Evolutionary conservation across 257 asterid genomes (phyloP).

Genomic region (Solanum sejunctum): DNA sequence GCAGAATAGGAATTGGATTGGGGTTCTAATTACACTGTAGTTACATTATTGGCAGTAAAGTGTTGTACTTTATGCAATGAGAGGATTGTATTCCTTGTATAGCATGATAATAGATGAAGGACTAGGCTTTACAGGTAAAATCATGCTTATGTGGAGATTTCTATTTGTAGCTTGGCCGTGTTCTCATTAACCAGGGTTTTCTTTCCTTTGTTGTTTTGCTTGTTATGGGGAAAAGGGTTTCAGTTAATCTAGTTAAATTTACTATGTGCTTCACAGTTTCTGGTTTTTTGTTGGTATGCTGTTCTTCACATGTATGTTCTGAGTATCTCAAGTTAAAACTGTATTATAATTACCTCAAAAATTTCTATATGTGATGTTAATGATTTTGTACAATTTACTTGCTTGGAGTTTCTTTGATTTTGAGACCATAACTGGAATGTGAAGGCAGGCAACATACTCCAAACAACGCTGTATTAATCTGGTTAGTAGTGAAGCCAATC

Average conservation of each 20-base stretch:
- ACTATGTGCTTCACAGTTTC: background rate
- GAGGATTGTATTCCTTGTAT: background rate
- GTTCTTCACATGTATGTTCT: background rate
- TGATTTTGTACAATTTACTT: background rate
- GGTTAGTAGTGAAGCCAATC: background rate
- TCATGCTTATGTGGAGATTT: background rate
- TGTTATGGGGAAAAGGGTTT: background rate
- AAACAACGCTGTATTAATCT: background rate
- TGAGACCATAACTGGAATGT: background rate
- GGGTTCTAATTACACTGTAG: background rate
- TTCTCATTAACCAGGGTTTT: background rate
- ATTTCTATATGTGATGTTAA: background rate
- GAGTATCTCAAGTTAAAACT: background rate
- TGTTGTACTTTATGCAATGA: background rate
- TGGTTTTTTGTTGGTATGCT: background rate
- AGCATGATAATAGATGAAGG: background rate
- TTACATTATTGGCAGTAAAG: background rate
- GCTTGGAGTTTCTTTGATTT: background rate
- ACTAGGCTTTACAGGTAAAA: background rate
- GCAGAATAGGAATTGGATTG: background rate
- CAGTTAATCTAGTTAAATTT: background rate
- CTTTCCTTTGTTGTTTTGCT: background rate
- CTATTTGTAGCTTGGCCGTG: background rate
- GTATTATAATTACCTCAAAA: background rate
- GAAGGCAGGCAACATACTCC: background rate